A percentile compares a stretch with the other conserved stretches of the same genome.
Conservation (phyloP, 1,284 basidiomycete genomes). For the Nidula niveotomentosa region DNA sequence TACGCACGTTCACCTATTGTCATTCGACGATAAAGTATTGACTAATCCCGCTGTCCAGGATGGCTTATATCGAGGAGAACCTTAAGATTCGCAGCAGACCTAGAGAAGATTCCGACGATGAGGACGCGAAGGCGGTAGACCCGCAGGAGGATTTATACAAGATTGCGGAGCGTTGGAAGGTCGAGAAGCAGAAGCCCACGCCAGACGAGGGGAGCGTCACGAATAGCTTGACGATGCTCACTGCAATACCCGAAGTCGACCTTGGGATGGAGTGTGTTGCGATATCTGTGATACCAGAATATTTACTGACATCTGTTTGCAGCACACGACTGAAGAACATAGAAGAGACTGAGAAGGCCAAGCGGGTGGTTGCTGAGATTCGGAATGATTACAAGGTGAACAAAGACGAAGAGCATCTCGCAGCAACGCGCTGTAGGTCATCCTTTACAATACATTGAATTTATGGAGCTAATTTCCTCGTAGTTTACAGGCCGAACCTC, state of each 20-base stretch:
- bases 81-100: constrained; percentile 75
- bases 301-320: background rate
- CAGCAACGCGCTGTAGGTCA: constrained; percentile 79
- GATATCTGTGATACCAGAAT: background rate
- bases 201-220: constrained; percentile 91
- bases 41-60: constrained; percentile 54
- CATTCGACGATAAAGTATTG: background rate
- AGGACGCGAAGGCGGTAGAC: constrained; percentile 49
- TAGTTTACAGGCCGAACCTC: constrained; percentile 83
- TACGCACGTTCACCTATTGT: constrained; percentile 36
- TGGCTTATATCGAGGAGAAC: constrained; percentile 97
- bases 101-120: constrained; percentile 42
- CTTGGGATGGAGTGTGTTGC: constrained; percentile 92
- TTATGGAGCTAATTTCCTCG: constrained; percentile 4
- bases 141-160: constrained; percentile 84
- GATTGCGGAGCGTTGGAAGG: constrained; percentile 73
- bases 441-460: background rate
- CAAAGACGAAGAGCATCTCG: constrained; percentile 77
- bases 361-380: constrained; percentile 79
- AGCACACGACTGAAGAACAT: constrained; percentile 93
- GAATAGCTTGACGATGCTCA: constrained; percentile 91
- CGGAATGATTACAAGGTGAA: constrained; percentile 57
- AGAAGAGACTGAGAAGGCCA: constrained; percentile 95
- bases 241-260: constrained; percentile 95
- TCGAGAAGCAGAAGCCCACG: constrained; percentile 51